Evolutionary conservation across 768 basidiomycete genomes (phyloP), one percentile per base, ranked within the genome.

Genomic region (Collybiopsis confluens): DNA sequence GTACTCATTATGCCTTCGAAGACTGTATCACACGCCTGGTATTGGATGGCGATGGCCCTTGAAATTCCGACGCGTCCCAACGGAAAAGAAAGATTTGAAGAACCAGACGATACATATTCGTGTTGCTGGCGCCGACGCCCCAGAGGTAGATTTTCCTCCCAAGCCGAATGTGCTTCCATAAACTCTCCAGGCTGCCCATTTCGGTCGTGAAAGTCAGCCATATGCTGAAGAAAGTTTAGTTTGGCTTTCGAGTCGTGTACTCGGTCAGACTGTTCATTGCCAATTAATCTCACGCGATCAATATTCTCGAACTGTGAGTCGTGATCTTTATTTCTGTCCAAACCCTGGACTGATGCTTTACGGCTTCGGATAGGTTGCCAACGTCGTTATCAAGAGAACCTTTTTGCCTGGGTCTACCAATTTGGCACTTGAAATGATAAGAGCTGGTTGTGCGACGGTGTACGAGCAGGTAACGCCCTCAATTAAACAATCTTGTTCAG

Each of bases 91-190:
- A 80, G 92, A 82, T 0, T 73, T 95, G 44, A 89, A 82, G 64
- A 81, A 86, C 56, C 72, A 92, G 60, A 97, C 95, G 1, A 74
- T 98, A 16, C 87, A 90, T 62, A 83, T 98, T 26, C 83, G 95
- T 13, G 81, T 98, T 26, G 90, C 90, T 13, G 95, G 92, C 0
- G 83, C 93, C 4, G 95, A 98, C 64, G 95, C 95, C 1, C 95
- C 95, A 0, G 95, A 98, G 76, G 92, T 89, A 59, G 27, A 27
- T 26, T 11, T 15, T 21, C 16, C 21, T 27, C 13, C 26, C 10
- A 7, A 33, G 9, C 2, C 20, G 5, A 8, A 11, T 18, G 33
- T 20, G 8, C 38, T 3, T 40, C 49, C 16, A 41, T 54, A 11
- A 52, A 37, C 23, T 6, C 27, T n/a, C 16, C 53, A 92, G 90